Conservation (phyloP, 208 protist genomes). For the Blechomonas ayalai region DNA sequence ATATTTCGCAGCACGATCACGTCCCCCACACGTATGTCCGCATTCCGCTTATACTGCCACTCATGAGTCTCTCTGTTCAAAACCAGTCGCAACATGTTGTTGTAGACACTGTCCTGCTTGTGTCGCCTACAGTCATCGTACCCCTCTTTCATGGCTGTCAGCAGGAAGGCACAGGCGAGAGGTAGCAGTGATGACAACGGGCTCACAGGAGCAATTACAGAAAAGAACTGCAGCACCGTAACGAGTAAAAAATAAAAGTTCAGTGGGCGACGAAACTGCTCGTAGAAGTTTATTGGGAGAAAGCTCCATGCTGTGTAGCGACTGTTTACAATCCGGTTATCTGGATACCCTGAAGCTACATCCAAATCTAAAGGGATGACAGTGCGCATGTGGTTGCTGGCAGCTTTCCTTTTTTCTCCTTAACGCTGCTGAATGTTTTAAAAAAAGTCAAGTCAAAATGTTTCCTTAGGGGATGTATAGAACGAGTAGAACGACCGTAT, state of each 20-base stretch:
- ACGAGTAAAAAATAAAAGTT: constrained; percentile 97
- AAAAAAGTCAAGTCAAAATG: too few relatives aligned
- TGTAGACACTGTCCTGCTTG: constrained; percentile 69
- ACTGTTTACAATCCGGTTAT: constrained; percentile 88
- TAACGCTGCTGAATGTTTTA: too few relatives aligned
- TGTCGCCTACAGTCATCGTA: constrained; percentile 92
- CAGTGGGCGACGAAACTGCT: constrained; percentile 93
- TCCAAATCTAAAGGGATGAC: constrained; percentile 31
- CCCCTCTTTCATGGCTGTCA: constrained; percentile 92
- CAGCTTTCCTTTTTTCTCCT: too few relatives aligned
- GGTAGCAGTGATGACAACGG: constrained; percentile 88
- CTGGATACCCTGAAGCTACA: constrained; percentile 30
- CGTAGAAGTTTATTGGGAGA: constrained; percentile 93
- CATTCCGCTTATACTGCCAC: constrained; percentile 34
- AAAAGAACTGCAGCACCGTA: constrained; percentile 87
- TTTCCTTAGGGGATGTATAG: too few relatives aligned
- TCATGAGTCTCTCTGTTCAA: constrained; percentile 10
- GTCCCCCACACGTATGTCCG: constrained; percentile 75
- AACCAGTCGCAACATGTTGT: constrained; percentile 45
- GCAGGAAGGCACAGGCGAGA: constrained; percentile 88
- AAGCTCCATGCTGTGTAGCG: constrained; percentile 95
- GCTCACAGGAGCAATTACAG: constrained; percentile 89
- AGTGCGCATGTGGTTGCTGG: too few relatives aligned
- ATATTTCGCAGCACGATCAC: constrained; percentile 61
- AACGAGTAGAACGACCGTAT: too few relatives aligned